phyloP scores from a whole-genome alignment of 805 yeast genomes.

The Cyberlindnera saturnus region DNA sequence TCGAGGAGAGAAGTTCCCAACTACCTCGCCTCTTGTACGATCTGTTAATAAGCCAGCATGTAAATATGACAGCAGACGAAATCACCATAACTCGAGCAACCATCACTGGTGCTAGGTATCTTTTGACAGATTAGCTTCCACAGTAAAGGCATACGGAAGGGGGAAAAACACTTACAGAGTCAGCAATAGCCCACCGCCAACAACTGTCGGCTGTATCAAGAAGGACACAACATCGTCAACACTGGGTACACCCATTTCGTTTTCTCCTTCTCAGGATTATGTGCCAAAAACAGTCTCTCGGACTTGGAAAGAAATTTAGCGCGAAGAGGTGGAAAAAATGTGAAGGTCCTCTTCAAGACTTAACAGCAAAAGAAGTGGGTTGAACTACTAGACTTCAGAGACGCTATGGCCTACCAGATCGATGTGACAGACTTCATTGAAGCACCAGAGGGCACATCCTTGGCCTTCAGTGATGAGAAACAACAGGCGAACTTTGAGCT shows the following conservation, averaged over 20 bases:
- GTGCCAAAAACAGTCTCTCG: too few relatives aligned
- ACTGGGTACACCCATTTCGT: too few relatives aligned
- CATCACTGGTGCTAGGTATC: too few relatives aligned
- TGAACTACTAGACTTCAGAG: not conserved
- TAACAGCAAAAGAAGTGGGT: not conserved
- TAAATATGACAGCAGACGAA: not conserved
- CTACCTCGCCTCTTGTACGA: conserved; percentile 16
- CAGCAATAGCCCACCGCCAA: too few relatives aligned
- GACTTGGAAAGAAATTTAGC: not conserved
- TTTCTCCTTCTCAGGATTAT: too few relatives aligned
- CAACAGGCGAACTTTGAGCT: conserved; percentile 85
- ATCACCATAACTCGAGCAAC: too few relatives aligned
- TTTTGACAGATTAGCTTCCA: too few relatives aligned
- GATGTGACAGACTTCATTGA: conserved; percentile 48
- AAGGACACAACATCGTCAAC: too few relatives aligned
- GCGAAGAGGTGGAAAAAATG: not conserved
- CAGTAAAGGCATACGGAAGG: too few relatives aligned
- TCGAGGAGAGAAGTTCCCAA: conserved; percentile 11
- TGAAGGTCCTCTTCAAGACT: not conserved
- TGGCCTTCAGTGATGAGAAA: conserved; percentile 48
- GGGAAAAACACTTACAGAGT: too few relatives aligned
- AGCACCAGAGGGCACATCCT: conserved; percentile 36
- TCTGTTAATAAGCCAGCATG: conserved; percentile 2
- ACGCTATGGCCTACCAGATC: conserved; percentile 14
- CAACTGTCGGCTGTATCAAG: too few relatives aligned